These are phyloP conservation scores for Populus trichocarpa DNA, from an alignment of 441 rosid genomes.

Conservation along the genomic window DNA sequence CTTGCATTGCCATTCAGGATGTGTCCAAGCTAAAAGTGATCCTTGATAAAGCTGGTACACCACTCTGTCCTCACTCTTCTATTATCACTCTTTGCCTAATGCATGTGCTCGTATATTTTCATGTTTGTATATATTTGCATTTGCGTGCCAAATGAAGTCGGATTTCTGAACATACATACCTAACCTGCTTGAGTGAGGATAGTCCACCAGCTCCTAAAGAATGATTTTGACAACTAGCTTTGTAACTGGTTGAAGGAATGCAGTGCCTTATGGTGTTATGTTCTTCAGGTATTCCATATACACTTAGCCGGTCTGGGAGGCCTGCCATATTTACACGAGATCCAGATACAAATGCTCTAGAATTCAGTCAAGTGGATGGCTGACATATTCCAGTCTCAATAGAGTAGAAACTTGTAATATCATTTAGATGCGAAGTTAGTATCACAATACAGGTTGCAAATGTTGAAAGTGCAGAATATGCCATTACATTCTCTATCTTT, in stretches of 20 bases:
- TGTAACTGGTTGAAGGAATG: not conserved
- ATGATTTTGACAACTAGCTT: not conserved
- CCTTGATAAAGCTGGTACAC: slow-evolving; percentile 75
- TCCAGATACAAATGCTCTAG: slow-evolving; percentile 93
- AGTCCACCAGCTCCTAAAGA: not conserved
- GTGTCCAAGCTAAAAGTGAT: slow-evolving; percentile 70
- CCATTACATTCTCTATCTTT: too few relatives aligned
- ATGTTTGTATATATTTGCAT: too few relatives aligned
- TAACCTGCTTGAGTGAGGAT: not conserved
- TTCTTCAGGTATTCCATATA: slow-evolving; percentile 66
- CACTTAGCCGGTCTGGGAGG: slow-evolving; percentile 84
- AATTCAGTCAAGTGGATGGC: slow-evolving; percentile 28
- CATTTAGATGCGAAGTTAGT: too few relatives aligned
- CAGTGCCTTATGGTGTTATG: not conserved
- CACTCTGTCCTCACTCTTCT: not conserved
- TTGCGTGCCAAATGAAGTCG: not conserved
- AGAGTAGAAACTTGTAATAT: too few relatives aligned
- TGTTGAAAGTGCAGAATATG: slow-evolving; percentile 3
- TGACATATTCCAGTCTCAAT: too few relatives aligned
- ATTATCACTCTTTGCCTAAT: not conserved
- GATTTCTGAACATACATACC: not conserved
- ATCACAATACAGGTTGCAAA: slow-evolving; percentile 32
- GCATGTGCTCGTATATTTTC: not conserved
- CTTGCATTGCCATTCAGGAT: slow-evolving; percentile 77
- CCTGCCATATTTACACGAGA: slow-evolving; percentile 89